Evolutionary conservation across 2,329 filamentous ascomycete species (phyloP).

Genomic region (Ophiosphaerella korrae): DNA sequence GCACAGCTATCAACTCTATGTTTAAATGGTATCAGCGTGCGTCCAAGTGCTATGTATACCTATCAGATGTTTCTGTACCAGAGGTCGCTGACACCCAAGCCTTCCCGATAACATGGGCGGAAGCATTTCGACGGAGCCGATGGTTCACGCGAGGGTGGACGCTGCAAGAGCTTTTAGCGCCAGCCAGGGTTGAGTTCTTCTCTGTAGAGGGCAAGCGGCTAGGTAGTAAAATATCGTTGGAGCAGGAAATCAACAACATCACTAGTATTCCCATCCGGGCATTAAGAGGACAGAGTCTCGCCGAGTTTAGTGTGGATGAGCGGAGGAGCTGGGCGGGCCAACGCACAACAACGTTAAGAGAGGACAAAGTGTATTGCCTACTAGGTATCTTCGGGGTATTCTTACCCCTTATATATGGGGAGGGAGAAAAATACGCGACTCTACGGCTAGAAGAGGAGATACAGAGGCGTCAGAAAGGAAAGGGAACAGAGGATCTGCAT

Average conservation of each 20-base stretch:
- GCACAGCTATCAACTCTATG: too few relatives aligned
- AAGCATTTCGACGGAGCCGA: slow-evolving; percentile 11
- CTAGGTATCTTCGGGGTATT: slow-evolving; percentile 32
- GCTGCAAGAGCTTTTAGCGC: slow-evolving; percentile 13
- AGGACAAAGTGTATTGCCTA: slow-evolving; percentile 31
- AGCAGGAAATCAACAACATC: slow-evolving; percentile 15
- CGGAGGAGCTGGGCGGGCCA: slow-evolving; percentile 31
- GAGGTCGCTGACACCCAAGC: slow-evolving; percentile 7
- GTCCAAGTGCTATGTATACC: slow-evolving; percentile 13
- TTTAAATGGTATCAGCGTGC: slow-evolving; percentile 9
- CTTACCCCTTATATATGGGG: too few relatives aligned
- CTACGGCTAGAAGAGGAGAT: slow-evolving; percentile 21
- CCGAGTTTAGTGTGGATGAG: slow-evolving; percentile 20
- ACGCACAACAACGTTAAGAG: slow-evolving; percentile 24
- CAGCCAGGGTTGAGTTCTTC: slow-evolving; percentile 21
- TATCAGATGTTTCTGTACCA: slow-evolving; percentile 15
- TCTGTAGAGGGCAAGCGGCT: slow-evolving; percentile 13
- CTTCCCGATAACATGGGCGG: slow-evolving; percentile 12
- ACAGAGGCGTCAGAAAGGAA: slow-evolving; percentile 14
- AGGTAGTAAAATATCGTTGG: slow-evolving; percentile 17
- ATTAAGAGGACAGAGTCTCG: slow-evolving; percentile 9
- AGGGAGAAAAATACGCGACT: slow-evolving; percentile 23
- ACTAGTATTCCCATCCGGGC: slow-evolving; percentile 15
- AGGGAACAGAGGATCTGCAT: slow-evolving; percentile 2
- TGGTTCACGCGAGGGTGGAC: too few relatives aligned